Evolutionary conservation across 768 basidiomycete genomes (phyloP).

Genomic region (Boletus tomentosulus): DNA sequence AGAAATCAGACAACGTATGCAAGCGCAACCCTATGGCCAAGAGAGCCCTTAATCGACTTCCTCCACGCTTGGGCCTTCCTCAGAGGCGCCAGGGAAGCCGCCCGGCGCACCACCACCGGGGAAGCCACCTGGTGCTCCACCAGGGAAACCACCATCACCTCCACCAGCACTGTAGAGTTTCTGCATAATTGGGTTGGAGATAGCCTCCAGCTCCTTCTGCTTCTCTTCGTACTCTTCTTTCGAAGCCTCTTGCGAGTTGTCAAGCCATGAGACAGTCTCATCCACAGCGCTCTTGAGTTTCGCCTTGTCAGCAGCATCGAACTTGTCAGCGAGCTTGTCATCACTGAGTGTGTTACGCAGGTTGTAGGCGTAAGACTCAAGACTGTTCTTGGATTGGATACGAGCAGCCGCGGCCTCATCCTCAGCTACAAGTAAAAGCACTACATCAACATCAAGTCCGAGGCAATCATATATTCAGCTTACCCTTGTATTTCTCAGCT

Average conservation of each 20-base stretch:
- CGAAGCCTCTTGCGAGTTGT: conserved; percentile 80
- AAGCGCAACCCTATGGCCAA: conserved; percentile 4
- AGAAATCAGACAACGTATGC: conserved; percentile 21
- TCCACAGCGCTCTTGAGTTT: conserved; percentile 79
- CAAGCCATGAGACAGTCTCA: conserved; percentile 84
- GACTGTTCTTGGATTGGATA: conserved; percentile 82
- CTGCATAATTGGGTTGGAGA: conserved; percentile 76
- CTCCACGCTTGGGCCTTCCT: conserved; percentile 88
- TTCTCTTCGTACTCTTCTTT: conserved; percentile 92
- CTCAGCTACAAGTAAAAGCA: conserved; percentile 47
- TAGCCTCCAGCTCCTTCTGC: conserved; percentile 87
- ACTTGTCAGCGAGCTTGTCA: conserved; percentile 84
- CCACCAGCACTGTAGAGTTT: conserved; percentile 63
- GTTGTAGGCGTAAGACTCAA: conserved; percentile 95
- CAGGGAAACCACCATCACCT: conserved; percentile 53
- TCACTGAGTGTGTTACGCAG: conserved; percentile 85
- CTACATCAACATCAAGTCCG: conserved; percentile 7
- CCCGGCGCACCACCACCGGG: conserved; percentile 62
- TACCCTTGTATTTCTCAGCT: conserved; percentile 88
- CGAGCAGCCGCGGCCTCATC: conserved; percentile 83
- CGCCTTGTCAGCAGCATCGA: conserved; percentile 80
- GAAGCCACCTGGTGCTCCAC: conserved; percentile 50
- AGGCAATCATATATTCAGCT: conserved; percentile 15
- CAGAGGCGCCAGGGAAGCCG: conserved; percentile 62
- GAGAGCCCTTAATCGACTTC: conserved; percentile 67